Conservation (phyloP, 2,329 filamentous ascomycete genomes). For the Fusarium brevicatenulatum region DNA sequence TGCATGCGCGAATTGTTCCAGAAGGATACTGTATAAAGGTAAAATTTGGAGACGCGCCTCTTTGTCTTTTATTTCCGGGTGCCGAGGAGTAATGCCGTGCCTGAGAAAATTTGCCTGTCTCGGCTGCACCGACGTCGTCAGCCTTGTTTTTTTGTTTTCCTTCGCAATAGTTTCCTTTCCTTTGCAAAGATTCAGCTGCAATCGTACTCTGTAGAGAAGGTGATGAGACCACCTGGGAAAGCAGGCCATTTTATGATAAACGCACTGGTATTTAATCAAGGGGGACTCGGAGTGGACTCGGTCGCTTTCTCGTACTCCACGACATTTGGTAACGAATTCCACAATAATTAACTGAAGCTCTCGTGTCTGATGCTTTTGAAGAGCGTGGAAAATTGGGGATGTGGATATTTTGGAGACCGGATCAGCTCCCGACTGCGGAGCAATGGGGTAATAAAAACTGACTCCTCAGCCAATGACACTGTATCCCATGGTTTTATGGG, state of each 20-base stretch:
- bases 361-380: background rate
- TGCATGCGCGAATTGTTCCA: conserved; percentile 15
- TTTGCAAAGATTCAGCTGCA: background rate
- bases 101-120: background rate
- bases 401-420: conserved; percentile 24
- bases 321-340: conserved; percentile 3
- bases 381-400: background rate
- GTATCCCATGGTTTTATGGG: background rate
- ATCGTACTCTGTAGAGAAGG: background rate
- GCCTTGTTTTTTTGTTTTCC: background rate
- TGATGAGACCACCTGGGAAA: background rate
- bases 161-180: background rate
- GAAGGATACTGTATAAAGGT: conserved; percentile 4
- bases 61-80: background rate
- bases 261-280: conserved; percentile 4
- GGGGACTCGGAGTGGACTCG: conserved; percentile 2
- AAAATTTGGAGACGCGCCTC: background rate
- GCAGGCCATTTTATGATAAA: background rate
- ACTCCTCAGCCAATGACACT: background rate
- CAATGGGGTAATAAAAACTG: conserved; percentile 30
- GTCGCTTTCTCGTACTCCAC: background rate
- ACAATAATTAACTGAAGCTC: conserved; percentile 8
- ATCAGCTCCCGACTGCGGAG: conserved; percentile 9
- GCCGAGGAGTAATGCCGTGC: background rate
- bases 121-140: conserved; percentile 3